Evolutionary conservation across 2,329 filamentous ascomycete species (phyloP).

Genomic region (Aspergillus sp.): DNA sequence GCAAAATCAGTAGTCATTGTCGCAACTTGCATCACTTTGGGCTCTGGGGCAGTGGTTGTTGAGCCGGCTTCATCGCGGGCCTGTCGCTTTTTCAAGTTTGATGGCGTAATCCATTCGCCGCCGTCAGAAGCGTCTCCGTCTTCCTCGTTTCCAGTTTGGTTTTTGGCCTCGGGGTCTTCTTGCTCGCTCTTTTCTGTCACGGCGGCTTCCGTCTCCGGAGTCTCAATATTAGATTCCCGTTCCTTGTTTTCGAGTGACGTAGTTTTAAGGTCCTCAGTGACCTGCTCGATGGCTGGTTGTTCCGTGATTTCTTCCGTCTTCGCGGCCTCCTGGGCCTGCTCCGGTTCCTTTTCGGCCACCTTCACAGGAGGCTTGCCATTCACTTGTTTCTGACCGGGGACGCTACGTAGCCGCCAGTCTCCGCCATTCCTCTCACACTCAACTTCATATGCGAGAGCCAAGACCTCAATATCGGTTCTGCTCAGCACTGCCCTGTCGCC

Average conservation of each 20-base stretch:
- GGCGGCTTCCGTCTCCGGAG: constrained; percentile 22
- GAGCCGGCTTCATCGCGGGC: constrained; percentile 60
- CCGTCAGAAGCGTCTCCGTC: constrained; percentile 41
- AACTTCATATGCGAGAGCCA: constrained; percentile 91
- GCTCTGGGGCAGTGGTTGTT: constrained; percentile 51
- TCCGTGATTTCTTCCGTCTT: constrained; percentile 28
- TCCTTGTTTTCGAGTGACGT: constrained; percentile 28
- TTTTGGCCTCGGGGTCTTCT: constrained; percentile 19
- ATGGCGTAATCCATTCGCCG: constrained; percentile 91
- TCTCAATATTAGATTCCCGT: constrained; percentile 21
- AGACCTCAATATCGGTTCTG: constrained; percentile 80
- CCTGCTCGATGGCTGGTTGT: constrained; percentile 25
- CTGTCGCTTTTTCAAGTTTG: constrained; percentile 84
- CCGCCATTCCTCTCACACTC: constrained; percentile 89
- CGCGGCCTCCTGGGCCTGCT: constrained; percentile 27
- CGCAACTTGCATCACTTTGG: constrained; percentile 76
- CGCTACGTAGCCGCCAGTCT: constrained; percentile 77
- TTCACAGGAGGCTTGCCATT: constrained; percentile 66
- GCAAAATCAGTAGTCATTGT: constrained; percentile 93
- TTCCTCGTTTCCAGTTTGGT: constrained; percentile 25
- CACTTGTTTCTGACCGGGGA: constrained; percentile 74
- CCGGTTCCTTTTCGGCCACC: constrained; percentile 35
- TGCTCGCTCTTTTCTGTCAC: constrained; percentile 19
- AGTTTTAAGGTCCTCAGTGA: constrained; percentile 29
- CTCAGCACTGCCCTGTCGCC: constrained; percentile 88